These are phyloP conservation scores for Albifimbria verrucaria DNA, from an alignment of 2,329 filamentous ascomycete species.

Conservation along the genomic window DNA sequence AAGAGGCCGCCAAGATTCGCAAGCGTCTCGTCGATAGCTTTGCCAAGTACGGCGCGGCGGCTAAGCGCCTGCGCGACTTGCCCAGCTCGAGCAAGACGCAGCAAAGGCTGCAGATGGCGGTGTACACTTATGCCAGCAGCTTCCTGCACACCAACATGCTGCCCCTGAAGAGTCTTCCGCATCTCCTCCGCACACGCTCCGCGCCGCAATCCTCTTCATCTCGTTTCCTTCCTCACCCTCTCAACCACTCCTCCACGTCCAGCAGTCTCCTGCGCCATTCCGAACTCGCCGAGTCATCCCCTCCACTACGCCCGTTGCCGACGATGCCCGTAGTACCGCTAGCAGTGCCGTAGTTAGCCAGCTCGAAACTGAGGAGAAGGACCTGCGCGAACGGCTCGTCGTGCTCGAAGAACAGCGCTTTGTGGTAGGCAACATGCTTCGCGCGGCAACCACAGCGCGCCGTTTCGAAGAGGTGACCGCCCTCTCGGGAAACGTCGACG, in stretches of 20 bases:
- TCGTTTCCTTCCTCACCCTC: conserved; percentile 30
- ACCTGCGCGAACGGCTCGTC: conserved; percentile 73
- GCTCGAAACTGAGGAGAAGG: conserved; percentile 80
- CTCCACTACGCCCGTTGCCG: no score
- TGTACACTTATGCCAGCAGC: conserved; percentile 76
- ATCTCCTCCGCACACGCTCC: conserved; percentile 52
- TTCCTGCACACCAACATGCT: conserved; percentile 92
- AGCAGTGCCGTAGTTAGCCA: conserved; percentile 50
- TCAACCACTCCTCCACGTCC: conserved; percentile 29
- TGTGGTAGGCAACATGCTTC: conserved; percentile 83
- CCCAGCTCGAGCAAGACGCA: conserved; percentile 71
- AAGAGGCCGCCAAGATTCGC: conserved; percentile 85
- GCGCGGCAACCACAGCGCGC: conserved; percentile 68
- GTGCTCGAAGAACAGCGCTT: conserved; percentile 90
- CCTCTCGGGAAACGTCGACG: conserved; percentile 75
- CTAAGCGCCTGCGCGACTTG: conserved; percentile 76
- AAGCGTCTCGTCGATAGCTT: conserved; percentile 87
- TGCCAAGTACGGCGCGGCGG: conserved; percentile 79
- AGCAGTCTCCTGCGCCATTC: conserved; percentile 42
- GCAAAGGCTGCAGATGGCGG: conserved; percentile 70
- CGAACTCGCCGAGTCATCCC: conserved; percentile 38
- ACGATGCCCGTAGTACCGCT: not conserved
- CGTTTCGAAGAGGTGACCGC: conserved; percentile 86
- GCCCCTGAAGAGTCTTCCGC: conserved; percentile 72
- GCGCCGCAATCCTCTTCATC: conserved; percentile 20